Evolutionary conservation across 441 rosid species (phyloP).

Genomic region (Mallotus repandus): DNA sequence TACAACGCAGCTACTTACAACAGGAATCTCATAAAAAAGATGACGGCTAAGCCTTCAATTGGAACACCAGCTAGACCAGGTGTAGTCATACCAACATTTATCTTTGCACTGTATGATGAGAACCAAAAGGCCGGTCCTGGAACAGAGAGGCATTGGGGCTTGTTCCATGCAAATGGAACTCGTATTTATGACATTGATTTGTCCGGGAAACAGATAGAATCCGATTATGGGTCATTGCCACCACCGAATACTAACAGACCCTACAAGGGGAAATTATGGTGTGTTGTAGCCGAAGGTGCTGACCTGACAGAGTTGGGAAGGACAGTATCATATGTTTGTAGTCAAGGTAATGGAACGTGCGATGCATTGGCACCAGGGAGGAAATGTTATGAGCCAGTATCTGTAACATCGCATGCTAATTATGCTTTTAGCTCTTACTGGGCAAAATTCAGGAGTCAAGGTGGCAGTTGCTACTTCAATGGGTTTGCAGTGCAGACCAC

Average conservation of each 20-base stretch:
- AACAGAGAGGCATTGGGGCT: slow-evolving; percentile 84
- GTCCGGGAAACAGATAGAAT: slow-evolving; percentile 37
- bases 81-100: slow-evolving; percentile 50
- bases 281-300: slow-evolving; percentile 53
- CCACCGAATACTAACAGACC: slow-evolving; percentile 47
- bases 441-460: slow-evolving; percentile 56
- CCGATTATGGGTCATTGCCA: slow-evolving; percentile 49
- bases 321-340: slow-evolving; percentile 48
- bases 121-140: slow-evolving; percentile 65
- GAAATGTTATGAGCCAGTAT: slow-evolving; percentile 60
- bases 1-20: slow-evolving; percentile 78
- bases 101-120: slow-evolving; percentile 67
- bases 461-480: slow-evolving; percentile 60
- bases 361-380: slow-evolving; percentile 51
- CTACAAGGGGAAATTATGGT: slow-evolving; percentile 69
- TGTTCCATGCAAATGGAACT: slow-evolving; percentile 48
- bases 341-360: slow-evolving; percentile 53
- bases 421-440: slow-evolving; percentile 82
- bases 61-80: slow-evolving; percentile 86
- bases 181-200: slow-evolving; percentile 58
- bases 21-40: slow-evolving; percentile 54
- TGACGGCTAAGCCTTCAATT: slow-evolving; percentile 41
- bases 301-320: slow-evolving; percentile 31
- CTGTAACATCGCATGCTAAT: slow-evolving; percentile 56
- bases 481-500: slow-evolving; percentile 68